A percentile compares a stretch with the other conserved stretches of the same genome.
These are phyloP conservation scores for Schoenoplectus tabernaemontani DNA, from an alignment of 202 grass and related monocot species.

Conservation along the genomic window DNA sequence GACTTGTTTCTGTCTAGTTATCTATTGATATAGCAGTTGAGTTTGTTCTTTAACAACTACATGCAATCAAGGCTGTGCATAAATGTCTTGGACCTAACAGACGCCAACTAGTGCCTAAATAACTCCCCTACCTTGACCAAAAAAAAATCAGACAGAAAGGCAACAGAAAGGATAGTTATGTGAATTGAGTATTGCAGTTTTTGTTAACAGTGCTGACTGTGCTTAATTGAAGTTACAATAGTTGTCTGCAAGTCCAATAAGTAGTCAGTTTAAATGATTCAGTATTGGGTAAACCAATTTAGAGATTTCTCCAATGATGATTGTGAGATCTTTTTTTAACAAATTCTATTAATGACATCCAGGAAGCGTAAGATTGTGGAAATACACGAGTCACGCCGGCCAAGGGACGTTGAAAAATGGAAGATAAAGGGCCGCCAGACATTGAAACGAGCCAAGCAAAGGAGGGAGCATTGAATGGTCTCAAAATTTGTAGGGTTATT, in stretches of 20 bases:
- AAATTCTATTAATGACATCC: background rate
- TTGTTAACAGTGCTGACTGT: background rate
- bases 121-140: too few relatives aligned
- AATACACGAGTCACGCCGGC: constrained; percentile 22
- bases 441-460: constrained; percentile 59
- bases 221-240: background rate
- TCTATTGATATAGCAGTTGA: background rate
- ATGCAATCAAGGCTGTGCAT: background rate
- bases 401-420: constrained; percentile 33
- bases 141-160: background rate
- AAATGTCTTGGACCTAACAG: background rate
- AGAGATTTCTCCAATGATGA: background rate
- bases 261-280: background rate
- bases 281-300: background rate
- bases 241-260: background rate
- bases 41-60: background rate
- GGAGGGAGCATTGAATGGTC: constrained; percentile 12
- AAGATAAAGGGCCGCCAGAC: constrained; percentile 57
- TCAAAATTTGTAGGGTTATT: background rate
- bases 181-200: background rate
- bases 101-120: background rate
- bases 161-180: too few relatives aligned
- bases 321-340: background rate
- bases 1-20: constrained; percentile 15
- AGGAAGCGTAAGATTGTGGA: constrained; percentile 42